Base-by-base conservation (phyloP, 192 early-diverging fungal genomes). In the Bifiguratus adelaidae region DNA sequence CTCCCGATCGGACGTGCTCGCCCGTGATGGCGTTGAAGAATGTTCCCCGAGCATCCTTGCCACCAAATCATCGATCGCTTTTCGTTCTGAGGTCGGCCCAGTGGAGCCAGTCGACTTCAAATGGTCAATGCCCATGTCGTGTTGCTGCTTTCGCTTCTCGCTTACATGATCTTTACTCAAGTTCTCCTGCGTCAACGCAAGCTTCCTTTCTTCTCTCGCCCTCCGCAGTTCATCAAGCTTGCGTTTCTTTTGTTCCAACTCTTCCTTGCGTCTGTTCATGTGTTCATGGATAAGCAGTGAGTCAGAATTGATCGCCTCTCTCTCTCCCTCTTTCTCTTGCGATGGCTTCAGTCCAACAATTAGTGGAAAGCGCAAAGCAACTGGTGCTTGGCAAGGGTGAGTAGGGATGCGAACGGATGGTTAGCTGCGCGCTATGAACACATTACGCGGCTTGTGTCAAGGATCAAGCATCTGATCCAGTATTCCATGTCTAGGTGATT, bases 201-300 rank as follows among this genome's bases (percentile, higher is more conserved):
- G 44, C 51, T 56, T 74, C 15, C 94, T 78, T 50, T 91, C 88
- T 53, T 87, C 86, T 50, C 89, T 72, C 33, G 78, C 77, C 15
- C 81, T 73, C 44, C 86, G 71, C 43, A 97, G 77, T 53, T 94
- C 89, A 2, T 87, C 89, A 29, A 97, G 71, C 77, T 91, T 94
- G 46, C 78, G 81, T 40, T 84, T 71, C 68, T 97, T 97, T 63
- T 82, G 85, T 59, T 92, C 91, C 30, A 97, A 66, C 68, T 95
- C 88, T 53, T 80, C 78, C 33, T 73, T 78, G 52, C 80, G 73
- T 49, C 72, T 63, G 50, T 84, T 78, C 80, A 88, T 84, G 33
- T 28, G 4, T 9, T 7, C 16, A 8, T 24, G 30, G 18, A 26
- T 24, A 12, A 51, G 32, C 8, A 9, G 32, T 33, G 32, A 33